These are phyloP conservation scores for Aegle marmelos DNA, from an alignment of 345 rosid genomes.

Conservation along the genomic window DNA sequence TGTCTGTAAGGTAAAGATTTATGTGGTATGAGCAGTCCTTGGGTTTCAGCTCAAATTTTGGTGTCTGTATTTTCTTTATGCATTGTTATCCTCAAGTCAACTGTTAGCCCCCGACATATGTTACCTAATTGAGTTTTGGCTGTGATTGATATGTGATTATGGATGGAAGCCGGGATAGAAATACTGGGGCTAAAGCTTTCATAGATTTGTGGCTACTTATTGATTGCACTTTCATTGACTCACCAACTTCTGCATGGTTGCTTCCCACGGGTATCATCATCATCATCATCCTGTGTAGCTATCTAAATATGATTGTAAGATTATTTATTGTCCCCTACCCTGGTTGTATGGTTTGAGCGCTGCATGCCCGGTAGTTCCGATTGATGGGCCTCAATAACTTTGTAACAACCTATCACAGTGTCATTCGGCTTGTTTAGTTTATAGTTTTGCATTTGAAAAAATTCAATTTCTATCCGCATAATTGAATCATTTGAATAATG, in stretches of 20 bases:
- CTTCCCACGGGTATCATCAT: too few relatives aligned
- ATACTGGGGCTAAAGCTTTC: background rate
- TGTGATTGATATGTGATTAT: background rate
- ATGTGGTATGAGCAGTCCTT: background rate
- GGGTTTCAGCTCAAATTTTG: background rate
- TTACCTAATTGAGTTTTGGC: background rate
- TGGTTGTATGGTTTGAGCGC: conserved; percentile 5
- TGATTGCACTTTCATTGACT: background rate
- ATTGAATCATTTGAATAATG: background rate
- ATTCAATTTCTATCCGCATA: background rate
- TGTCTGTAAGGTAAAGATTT: background rate
- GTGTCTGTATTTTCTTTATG: background rate
- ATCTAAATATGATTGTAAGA: background rate
- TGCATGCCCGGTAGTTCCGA: conserved; percentile 10
- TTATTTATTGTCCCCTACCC: background rate
- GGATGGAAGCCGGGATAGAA: background rate
- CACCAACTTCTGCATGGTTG: background rate
- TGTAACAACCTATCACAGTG: too few relatives aligned
- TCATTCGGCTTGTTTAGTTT: background rate
- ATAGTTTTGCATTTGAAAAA: conserved; percentile 2
- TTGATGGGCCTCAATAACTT: background rate
- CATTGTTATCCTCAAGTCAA: background rate
- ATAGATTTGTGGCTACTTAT: background rate
- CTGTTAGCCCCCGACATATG: background rate
- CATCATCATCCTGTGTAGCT: background rate